Evolutionary conservation across 2,329 filamentous ascomycete genomes (phyloP).

Genomic region (Mycosphaerella sp.): DNA sequence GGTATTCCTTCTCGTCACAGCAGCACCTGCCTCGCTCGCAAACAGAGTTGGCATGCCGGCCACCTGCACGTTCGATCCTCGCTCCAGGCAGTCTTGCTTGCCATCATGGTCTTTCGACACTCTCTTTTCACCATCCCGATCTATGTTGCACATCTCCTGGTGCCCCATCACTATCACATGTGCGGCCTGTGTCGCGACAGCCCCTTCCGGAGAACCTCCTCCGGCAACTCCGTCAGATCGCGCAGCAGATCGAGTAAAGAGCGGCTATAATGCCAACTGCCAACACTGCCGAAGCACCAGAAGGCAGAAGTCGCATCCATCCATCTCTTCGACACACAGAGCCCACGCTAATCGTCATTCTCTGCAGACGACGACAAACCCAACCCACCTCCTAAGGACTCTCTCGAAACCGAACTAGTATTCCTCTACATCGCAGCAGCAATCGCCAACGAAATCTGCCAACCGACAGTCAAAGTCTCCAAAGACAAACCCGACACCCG

Average conservation of each 20-base stretch:
- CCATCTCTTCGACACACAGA: background rate
- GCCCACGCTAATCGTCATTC: background rate
- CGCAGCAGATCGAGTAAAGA: too few relatives aligned
- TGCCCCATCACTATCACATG: conserved; percentile 1
- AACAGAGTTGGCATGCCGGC: too few relatives aligned
- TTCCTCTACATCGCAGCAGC: background rate
- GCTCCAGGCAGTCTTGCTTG: background rate
- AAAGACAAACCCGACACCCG: background rate
- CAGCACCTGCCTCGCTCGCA: too few relatives aligned
- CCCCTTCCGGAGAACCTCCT: background rate
- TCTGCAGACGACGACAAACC: background rate
- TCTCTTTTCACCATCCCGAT: background rate
- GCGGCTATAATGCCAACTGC: background rate
- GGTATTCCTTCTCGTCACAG: too few relatives aligned
- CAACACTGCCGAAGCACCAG: background rate
- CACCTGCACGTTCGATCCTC: too few relatives aligned
- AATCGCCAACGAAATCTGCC: background rate
- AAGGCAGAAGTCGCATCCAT: background rate
- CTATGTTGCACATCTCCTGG: conserved; percentile 2
- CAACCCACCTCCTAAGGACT: background rate
- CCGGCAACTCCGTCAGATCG: background rate
- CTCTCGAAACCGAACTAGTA: background rate
- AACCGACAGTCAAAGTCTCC: background rate
- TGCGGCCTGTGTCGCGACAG: conserved; percentile 7
- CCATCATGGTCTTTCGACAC: background rate